Evolutionary conservation across 495 filamentous ascomycete species (phyloP).

Genomic region (Xylaria palmicola): DNA sequence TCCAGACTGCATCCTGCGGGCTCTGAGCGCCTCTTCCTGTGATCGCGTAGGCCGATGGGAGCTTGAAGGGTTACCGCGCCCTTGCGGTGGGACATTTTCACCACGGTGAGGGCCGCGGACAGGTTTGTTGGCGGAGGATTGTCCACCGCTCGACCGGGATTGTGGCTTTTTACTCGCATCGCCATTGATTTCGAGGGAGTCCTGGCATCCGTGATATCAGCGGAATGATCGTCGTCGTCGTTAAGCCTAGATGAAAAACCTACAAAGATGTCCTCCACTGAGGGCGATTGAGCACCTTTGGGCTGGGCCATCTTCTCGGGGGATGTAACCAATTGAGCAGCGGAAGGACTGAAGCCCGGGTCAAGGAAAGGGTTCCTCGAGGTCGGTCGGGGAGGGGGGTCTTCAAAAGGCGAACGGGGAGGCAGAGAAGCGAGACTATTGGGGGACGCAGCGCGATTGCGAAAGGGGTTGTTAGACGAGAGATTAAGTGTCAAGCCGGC

Average conservation of each 20-base stretch:
- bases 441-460: constrained; percentile 82
- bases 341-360: constrained; percentile 54
- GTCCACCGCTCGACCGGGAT: constrained; percentile 16
- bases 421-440: constrained; percentile 32
- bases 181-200: constrained; percentile 52
- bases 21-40: constrained; percentile 58
- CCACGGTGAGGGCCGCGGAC: constrained; percentile 40
- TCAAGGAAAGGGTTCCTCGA: constrained; percentile 95
- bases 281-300: constrained; percentile 53
- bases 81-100: constrained; percentile 52
- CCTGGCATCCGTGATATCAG: constrained; percentile 13
- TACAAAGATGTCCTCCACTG: constrained; percentile 89
- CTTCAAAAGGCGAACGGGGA: constrained; percentile 53
- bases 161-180: constrained; percentile 27
- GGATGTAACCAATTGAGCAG: constrained; percentile 41
- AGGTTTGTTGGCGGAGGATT: constrained; percentile 35
- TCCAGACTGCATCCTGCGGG: constrained; percentile 39
- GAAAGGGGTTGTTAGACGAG: constrained; percentile 97
- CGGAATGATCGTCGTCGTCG: no score
- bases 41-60: constrained; percentile 61
- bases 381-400: constrained; percentile 63
- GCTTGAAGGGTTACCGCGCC: constrained; percentile 40
- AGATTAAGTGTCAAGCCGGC: constrained; percentile 61
- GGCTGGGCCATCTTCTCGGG: constrained; percentile 58
- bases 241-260: constrained; percentile 37